Conservation (phyloP, 257 asterid genomes). For the Capsicum rhomboideum region DNA sequence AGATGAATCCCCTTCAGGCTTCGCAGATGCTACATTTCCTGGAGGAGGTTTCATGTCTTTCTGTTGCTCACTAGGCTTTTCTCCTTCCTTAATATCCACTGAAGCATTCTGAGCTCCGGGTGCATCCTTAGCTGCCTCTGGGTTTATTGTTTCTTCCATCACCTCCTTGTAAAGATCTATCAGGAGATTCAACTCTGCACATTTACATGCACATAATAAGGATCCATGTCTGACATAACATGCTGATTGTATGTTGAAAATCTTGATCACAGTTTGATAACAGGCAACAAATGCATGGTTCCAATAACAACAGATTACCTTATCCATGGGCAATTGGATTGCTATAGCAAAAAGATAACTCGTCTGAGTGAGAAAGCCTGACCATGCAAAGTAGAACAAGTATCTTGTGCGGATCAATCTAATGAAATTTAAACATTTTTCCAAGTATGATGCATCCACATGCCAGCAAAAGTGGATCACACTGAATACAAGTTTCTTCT, state of each 20-base stretch:
- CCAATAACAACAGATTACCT: not conserved
- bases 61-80: slow-evolving; percentile 19
- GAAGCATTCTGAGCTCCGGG: slow-evolving; percentile 2
- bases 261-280: not conserved
- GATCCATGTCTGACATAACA: not conserved
- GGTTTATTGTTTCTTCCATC: slow-evolving; percentile 24
- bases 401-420: not conserved
- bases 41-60: slow-evolving; percentile 18
- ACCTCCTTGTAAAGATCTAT: slow-evolving; percentile 57
- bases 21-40: slow-evolving; percentile 10
- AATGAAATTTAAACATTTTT: not conserved
- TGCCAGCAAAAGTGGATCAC: not conserved
- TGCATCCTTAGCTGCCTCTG: slow-evolving; percentile 28
- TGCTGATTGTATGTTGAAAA: not conserved
- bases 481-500: not conserved
- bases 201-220: not conserved
- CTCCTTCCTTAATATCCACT: slow-evolving; percentile 17
- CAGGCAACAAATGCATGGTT: not conserved
- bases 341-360: not conserved
- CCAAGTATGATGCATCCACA: not conserved
- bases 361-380: not conserved
- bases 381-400: not conserved
- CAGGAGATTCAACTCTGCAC: slow-evolving; percentile 62
- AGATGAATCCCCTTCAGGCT: slow-evolving; percentile 12
- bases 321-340: not conserved